Evolutionary conservation across 148 eudicot species (phyloP), one percentile per base, ranked within the genome.

Genomic region (Vaccinium darrowii): DNA sequence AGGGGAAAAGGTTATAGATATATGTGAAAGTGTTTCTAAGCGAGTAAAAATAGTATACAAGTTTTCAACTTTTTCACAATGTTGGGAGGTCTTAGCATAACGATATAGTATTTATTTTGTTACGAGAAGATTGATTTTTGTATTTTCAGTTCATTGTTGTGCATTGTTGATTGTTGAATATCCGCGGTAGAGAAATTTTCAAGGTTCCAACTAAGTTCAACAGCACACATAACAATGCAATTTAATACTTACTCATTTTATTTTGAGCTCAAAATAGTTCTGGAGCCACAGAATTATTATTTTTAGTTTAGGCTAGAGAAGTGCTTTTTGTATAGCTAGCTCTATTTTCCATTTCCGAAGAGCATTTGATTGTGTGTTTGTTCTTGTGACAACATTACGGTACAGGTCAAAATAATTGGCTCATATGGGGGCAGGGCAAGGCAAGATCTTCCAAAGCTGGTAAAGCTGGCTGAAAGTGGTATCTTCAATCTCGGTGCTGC

Each of bases 391-490:
- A 51, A 51, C 25, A 19, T 81, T 5, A 65, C 30, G 79, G 27
- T 39, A 87, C 92, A 97, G 99, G 92, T 97, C 84, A 97, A 97
- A 88, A 92, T 97, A 15, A 90, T 97, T 71, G 99, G 99, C 13
- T 97, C 99, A 1, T 97, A 97, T 65, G 99, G 99, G 85, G 99
- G 92, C 69, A 88, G 99, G 85, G 98, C 99, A 52, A 92, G 99
- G 87, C 98, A 97, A 81, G 99, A 97, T 89, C 94, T 97, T 74
- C 99, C 99, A 11, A 97, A 97, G 89, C 78, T 97, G 87, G 86
- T 97, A 27, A 92, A 92, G 89, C 89, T 97, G 81, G 98, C 99
- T 50, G 98, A 97, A 85, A 89, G 91, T 0, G 99, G 99, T 10
- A 91, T 93, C 62, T 97, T 97, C 75, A 87, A 91, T 89, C 98